phyloP scores from a whole-genome alignment of 768 basidiomycete species.

The Gymnopilus dilepis region DNA sequence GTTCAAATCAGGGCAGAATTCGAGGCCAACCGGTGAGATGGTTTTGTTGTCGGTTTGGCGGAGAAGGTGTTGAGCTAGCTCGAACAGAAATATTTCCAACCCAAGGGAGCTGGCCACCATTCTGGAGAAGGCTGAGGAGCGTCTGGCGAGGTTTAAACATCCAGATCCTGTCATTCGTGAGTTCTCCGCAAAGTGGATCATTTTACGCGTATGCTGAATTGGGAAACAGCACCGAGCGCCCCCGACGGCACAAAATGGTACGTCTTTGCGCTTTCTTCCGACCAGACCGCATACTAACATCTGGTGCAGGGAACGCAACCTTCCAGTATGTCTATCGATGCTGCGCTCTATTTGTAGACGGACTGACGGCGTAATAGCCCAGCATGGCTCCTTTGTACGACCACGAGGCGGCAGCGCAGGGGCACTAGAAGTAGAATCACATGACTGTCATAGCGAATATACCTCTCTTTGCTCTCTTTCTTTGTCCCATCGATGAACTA shows the following conservation, averaged over 20 bases:
- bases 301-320: conserved; percentile 72
- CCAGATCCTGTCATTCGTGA: conserved; percentile 94
- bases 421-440: conserved; percentile 40
- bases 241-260: conserved; percentile 98
- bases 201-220: conserved; percentile 19
- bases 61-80: conserved; percentile 12
- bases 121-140: conserved; percentile 79
- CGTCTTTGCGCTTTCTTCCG: conserved; percentile 34
- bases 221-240: conserved; percentile 67
- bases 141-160: conserved; percentile 69
- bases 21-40: conserved; percentile 77
- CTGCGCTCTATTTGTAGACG: conserved; percentile 8
- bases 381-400: conserved; percentile 68
- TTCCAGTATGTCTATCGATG: conserved; percentile 58
- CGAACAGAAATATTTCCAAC: conserved; percentile 76
- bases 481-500: conserved; percentile 70
- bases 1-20: conserved; percentile 90
- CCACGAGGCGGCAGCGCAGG: conserved; percentile 49
- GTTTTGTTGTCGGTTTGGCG: conserved; percentile 6
- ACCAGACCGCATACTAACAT: conserved; percentile 1
- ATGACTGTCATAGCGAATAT: conserved; percentile 30
- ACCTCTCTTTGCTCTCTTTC: conserved; percentile 25
- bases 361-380: conserved; percentile 48
- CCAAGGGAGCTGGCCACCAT: conserved; percentile 82
- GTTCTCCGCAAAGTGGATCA: conserved; percentile 37